Evolutionary conservation across 2,329 filamentous ascomycete species (phyloP).

Genomic region (Ceratocystis smalleyi): DNA sequence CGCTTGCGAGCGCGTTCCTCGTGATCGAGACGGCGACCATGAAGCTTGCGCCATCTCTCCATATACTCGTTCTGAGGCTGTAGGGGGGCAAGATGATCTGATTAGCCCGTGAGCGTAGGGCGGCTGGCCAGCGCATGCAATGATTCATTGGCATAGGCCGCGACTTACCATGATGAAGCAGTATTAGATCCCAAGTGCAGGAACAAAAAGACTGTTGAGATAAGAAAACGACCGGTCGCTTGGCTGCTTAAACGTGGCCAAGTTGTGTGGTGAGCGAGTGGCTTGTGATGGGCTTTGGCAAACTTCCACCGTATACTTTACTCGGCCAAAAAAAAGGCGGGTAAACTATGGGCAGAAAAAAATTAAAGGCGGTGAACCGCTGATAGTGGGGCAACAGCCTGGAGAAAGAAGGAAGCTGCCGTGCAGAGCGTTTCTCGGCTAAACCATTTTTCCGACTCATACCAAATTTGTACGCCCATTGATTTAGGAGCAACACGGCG

Average conservation of each 20-base stretch:
- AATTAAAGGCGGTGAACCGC: conserved; percentile 15
- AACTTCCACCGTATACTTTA: background rate
- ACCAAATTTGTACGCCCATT: conserved; percentile 8
- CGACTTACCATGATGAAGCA: conserved; percentile 11
- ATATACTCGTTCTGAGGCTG: conserved; percentile 56
- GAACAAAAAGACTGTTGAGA: background rate
- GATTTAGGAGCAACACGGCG: background rate
- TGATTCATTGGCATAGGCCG: no score
- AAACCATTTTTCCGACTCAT: conserved; percentile 13
- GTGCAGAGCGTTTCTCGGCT: background rate
- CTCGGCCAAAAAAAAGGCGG: conserved; percentile 9
- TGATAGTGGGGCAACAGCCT: conserved; percentile 9
- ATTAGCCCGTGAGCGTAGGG: conserved; percentile 2
- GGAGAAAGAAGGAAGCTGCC: background rate
- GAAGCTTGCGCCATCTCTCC: conserved; percentile 51
- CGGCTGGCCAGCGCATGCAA: no score
- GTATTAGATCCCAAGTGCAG: background rate
- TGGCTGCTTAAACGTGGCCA: background rate
- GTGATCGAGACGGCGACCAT: conserved; percentile 50
- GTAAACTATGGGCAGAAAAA: conserved; percentile 13
- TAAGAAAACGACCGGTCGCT: conserved; percentile 6
- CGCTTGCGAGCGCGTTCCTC: conserved; percentile 84
- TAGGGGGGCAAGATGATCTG: conserved; percentile 5
- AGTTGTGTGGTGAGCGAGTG: background rate
- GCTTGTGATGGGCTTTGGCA: background rate